These are phyloP conservation scores for Nicotiana tabacum DNA, from an alignment of 257 asterid species.

Conservation along the genomic window DNA sequence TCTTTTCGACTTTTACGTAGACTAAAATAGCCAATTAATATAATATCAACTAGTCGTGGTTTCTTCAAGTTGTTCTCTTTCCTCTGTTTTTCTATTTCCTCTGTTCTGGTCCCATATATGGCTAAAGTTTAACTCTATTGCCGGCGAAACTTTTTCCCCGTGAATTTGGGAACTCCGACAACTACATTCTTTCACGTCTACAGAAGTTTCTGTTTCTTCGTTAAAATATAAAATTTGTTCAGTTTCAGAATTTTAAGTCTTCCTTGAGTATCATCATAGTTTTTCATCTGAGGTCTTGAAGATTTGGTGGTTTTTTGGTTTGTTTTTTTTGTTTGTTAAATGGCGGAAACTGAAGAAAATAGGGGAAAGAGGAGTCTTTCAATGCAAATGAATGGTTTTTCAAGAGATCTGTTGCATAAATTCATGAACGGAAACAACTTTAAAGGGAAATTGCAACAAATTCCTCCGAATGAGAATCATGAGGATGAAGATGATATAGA, in stretches of 20 bases:
- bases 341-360: conserved; percentile 35
- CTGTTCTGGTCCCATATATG: not conserved
- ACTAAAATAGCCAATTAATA: too few species aligned
- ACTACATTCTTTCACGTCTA: not conserved
- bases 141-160: not conserved
- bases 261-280: not conserved
- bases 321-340: not conserved
- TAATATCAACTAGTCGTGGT: not conserved
- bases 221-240: not conserved
- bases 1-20: conserved; percentile 32
- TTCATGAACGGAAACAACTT: conserved; percentile 8
- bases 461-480: not conserved
- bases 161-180: not conserved
- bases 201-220: not conserved
- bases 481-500: conserved; percentile 42
- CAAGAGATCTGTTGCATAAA: conserved; percentile 37
- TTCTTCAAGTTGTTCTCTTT: conserved; percentile 2
- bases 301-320: not conserved
- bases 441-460: not conserved
- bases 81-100: not conserved
- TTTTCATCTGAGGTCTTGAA: not conserved
- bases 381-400: conserved; percentile 16
- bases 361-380: conserved; percentile 17
- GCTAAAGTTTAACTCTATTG: not conserved
- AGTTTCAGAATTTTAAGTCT: not conserved